Base-by-base conservation (phyloP, 495 filamentous ascomycete species). In the Hyaloscypha bicolor region DNA sequence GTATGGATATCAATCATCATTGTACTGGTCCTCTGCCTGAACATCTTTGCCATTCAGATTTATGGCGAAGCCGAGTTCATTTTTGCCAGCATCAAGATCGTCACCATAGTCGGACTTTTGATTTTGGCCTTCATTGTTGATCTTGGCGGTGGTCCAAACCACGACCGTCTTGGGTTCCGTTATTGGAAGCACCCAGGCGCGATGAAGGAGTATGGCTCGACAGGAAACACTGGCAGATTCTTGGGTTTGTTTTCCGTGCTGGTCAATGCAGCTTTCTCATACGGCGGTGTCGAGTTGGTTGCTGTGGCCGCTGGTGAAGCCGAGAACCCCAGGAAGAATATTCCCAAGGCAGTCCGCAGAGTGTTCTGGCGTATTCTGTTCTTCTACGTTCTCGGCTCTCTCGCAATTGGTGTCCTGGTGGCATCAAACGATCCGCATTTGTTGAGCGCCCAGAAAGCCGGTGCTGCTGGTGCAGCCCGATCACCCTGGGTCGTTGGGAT, bases 1-100 rank as follows among this genome's bases (percentile, higher is more conserved):
- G 90, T 89, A 60, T 90, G 91, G 73, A 93, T 94, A 73, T 82
- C 86, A n/a, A 76, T 96, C 63, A 88, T 93, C 76, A 91, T 91
- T 81, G 82, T 89, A 16, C 64, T 91, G 52, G 88, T 94, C 63
- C 78, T 90, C 3, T 72, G 76, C 57, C 73, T 88, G 58, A 93
- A 94, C 72, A 85, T 89, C 66, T 80, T 93, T 53, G 85, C 90
- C 3, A 86, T 93, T 21, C 75, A 81, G 5, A 84, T 84, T 55
- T 93, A 88, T 70, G 91, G 90, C 55, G 88, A 93, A 78, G 83
- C 90, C 39, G 90, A 92, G 72, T 92, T 92, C 76, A 85, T 84
- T 76, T 89, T 93, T 71, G 87, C 89, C 21, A 86, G 83, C 63
- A 78, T 93, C 77, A 94, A 94, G 73, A 88, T 93, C 68, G 75